phyloP scores from a whole-genome alignment of 2,329 filamentous ascomycete species.

The Raffaelea deltoideospora region DNA sequence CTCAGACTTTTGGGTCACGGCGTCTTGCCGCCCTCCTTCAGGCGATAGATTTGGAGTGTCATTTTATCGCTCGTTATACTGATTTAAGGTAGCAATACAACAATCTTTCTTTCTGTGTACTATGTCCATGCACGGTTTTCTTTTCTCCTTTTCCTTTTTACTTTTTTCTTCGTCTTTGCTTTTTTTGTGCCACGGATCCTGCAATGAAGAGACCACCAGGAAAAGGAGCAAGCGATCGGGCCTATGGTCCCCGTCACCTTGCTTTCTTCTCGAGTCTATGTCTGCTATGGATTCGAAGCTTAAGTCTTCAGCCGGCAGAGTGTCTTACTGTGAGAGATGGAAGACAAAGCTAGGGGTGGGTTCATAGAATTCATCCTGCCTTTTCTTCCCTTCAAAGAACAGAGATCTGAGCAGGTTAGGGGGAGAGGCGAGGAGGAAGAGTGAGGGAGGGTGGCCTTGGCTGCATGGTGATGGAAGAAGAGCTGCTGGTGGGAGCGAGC shows the following conservation, averaged over 20 bases:
- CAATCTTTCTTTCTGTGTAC: too few species aligned
- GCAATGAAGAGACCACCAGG: neutral
- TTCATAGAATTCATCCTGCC: neutral
- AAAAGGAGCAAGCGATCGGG: neutral
- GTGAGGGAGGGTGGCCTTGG: neutral
- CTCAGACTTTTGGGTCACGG: too few species aligned
- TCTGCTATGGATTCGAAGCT: too few species aligned
- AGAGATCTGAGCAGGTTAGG: constrained; percentile 19
- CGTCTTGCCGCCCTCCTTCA: too few species aligned
- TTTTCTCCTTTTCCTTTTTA: neutral
- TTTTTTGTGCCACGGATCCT: neutral
- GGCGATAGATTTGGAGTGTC: too few species aligned
- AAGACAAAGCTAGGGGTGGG: too few species aligned
- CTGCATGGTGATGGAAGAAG: neutral
- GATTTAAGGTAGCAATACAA: too few species aligned
- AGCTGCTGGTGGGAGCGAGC: neutral
- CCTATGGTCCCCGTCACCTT: neutral
- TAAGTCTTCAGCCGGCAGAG: too few species aligned
- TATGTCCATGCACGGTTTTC: too few species aligned
- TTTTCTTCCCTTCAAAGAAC: constrained; percentile 12
- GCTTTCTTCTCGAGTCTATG: too few species aligned
- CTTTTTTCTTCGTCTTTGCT: neutral
- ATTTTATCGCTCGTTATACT: too few species aligned
- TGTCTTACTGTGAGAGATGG: too few species aligned
- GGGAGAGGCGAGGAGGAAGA: neutral